Evolutionary conservation across 2,329 filamentous ascomycete species (phyloP).

Genomic region (Blastomyces parvus): DNA sequence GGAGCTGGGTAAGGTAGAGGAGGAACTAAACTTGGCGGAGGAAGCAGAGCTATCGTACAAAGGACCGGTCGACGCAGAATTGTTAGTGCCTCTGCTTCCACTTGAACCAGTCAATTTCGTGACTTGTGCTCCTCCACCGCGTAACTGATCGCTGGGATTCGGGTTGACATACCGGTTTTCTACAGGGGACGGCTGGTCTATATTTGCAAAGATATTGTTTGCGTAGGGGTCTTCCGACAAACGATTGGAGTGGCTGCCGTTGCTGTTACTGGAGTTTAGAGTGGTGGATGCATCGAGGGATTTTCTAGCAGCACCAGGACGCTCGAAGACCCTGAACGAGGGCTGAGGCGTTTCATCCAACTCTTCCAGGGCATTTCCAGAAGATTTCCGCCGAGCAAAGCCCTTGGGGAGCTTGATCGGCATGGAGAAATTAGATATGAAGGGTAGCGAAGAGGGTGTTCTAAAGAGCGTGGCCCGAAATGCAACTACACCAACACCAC

Average conservation of each 20-base stretch:
- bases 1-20: conserved; percentile 48
- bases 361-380: conserved; percentile 45
- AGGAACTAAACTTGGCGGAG: conserved; percentile 46
- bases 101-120: conserved; percentile 28
- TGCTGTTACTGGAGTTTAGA: conserved; percentile 24
- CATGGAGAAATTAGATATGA: conserved; percentile 30
- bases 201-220: conserved; percentile 33
- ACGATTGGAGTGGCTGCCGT: conserved; percentile 29
- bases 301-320: conserved; percentile 33
- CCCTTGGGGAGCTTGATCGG: conserved; percentile 48
- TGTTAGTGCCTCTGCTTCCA: conserved; percentile 42
- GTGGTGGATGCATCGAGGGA: conserved; percentile 35
- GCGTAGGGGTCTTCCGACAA: conserved; percentile 27
- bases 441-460: not conserved
- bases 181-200: conserved; percentile 24
- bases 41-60: conserved; percentile 38
- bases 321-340: conserved; percentile 48
- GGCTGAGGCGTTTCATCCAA: conserved; percentile 32
- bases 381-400: conserved; percentile 47
- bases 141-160: not conserved
- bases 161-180: conserved; percentile 28
- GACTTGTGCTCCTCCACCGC: conserved; percentile 10
- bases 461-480: not conserved
- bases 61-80: conserved; percentile 38
- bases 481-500: not conserved